phyloP scores from a whole-genome alignment of 768 basidiomycete genomes.

The Mrakia gelida region DNA sequence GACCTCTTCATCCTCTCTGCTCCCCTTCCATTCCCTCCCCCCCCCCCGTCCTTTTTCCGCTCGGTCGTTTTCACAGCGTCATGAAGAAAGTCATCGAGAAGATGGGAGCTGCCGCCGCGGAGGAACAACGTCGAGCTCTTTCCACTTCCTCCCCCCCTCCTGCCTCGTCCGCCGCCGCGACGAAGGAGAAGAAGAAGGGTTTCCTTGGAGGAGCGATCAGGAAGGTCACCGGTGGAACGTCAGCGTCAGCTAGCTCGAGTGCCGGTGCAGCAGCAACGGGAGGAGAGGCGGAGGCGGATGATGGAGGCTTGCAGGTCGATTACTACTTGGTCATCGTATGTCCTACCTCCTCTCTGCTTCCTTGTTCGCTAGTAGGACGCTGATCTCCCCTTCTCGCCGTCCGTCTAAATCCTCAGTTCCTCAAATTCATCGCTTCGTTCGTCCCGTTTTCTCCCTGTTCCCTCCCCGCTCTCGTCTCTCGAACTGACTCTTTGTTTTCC shows the following conservation, averaged over 20 bases:
- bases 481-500: neutral
- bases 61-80: constrained; percentile 55
- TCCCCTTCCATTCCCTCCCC: too few species aligned
- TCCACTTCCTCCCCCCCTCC: neutral
- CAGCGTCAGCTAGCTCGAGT: constrained; percentile 49
- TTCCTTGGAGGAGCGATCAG: constrained; percentile 65
- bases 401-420: constrained; percentile 63
- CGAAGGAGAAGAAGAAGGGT: constrained; percentile 55
- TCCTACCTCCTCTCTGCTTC: neutral
- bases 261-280: constrained; percentile 48
- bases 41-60: too few species aligned
- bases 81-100: constrained; percentile 75
- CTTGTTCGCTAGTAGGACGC: too few species aligned
- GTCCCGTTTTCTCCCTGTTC: neutral
- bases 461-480: neutral
- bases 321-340: constrained; percentile 58
- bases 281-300: constrained; percentile 54
- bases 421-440: constrained; percentile 86
- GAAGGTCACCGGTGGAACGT: constrained; percentile 60
- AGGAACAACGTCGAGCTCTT: constrained; percentile 29
- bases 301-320: constrained; percentile 91
- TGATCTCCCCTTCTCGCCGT: too few species aligned
- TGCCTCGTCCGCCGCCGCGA: neutral
- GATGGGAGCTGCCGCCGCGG: constrained; percentile 24
- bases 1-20: neutral